Evolutionary conservation across 2,329 filamentous ascomycete species (phyloP).

Genomic region (Stachybotrys echinatus): DNA sequence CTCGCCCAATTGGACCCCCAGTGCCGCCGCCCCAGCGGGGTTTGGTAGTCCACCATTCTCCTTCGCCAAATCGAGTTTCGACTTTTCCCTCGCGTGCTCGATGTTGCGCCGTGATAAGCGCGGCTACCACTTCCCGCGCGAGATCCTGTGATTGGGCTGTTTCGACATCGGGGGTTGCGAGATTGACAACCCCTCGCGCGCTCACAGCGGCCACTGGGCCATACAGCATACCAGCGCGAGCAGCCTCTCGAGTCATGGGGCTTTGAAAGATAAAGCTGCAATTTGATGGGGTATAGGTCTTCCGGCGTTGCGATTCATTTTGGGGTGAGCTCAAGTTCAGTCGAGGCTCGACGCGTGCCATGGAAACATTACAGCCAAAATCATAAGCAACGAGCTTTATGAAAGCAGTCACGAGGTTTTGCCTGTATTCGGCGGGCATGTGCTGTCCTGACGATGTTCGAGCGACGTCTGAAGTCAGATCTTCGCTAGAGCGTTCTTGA

Average conservation of each 20-base stretch:
- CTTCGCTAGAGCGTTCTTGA: conserved; percentile 8
- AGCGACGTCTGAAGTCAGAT: conserved; percentile 7
- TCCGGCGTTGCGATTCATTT: conserved; percentile 24
- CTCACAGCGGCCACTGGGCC: conserved; percentile 59
- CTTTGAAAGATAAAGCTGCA: conserved; percentile 57
- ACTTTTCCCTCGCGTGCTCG: conserved; percentile 51
- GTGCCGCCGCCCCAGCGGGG: conserved; percentile 59
- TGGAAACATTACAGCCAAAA: conserved; percentile 57
- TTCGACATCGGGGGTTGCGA: conserved; percentile 35
- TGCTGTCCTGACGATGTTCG: conserved; percentile 46
- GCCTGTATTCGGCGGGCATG: conserved; percentile 54
- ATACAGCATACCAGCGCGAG: conserved; percentile 53
- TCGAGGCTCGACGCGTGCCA: conserved; percentile 53
- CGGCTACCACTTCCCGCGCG: conserved; percentile 54
- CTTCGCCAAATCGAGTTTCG: conserved; percentile 53
- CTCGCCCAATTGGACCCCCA: conserved; percentile 58
- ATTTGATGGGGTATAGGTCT: conserved; percentile 53
- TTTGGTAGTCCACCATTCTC: conserved; percentile 56
- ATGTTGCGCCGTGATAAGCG: conserved; percentile 59
- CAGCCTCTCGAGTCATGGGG: conserved; percentile 53
- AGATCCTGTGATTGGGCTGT: conserved; percentile 59
- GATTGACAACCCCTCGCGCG: conserved; percentile 48
- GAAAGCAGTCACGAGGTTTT: conserved; percentile 53
- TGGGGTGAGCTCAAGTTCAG: conserved; percentile 44
- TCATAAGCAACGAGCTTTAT: conserved; percentile 61